Percentiles rank a stretch among this genome's conserved stretches.
Conservation (phyloP, 768 basidiomycete species). For the Udeniomyces megalosporus region DNA sequence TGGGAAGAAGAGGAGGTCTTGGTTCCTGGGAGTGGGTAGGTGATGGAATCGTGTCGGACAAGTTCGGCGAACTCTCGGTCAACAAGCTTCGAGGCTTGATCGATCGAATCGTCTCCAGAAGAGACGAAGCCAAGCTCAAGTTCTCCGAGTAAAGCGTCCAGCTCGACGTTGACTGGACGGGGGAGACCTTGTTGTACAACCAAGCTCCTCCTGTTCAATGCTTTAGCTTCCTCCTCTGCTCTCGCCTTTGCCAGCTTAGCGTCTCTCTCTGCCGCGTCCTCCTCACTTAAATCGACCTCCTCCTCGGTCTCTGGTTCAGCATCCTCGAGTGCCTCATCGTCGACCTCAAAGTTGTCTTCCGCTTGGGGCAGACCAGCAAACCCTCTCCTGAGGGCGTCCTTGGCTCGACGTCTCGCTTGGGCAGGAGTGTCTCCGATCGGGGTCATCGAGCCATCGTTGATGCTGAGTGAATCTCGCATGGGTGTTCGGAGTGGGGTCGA, state of each 20-base stretch:
- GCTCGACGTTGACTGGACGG: constrained; percentile 67
- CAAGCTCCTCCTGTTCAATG: constrained; percentile 64
- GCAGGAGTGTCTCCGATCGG: constrained; percentile 50
- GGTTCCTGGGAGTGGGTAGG: constrained; percentile 77
- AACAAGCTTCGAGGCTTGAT: constrained; percentile 46
- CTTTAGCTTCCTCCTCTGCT: constrained; percentile 63
- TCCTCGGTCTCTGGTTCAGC: constrained; percentile 37
- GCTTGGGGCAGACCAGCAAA: constrained; percentile 77
- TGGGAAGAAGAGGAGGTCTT: constrained; percentile 34
- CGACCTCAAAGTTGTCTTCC: constrained; percentile 91
- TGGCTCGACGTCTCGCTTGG: constrained; percentile 46
- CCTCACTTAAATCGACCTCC: constrained; percentile 38
- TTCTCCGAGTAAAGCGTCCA: constrained; percentile 44
- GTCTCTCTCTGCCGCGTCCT: constrained; percentile 89
- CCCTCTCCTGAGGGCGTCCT: constrained; percentile 59
- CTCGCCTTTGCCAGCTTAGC: constrained; percentile 45
- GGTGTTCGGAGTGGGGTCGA: constrained; percentile 88
- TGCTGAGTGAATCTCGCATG: constrained; percentile 72
- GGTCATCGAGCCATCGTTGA: constrained; percentile 56
- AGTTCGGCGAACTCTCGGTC: constrained; percentile 61
- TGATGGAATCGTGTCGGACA: constrained; percentile 72
- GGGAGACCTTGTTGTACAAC: constrained; percentile 70
- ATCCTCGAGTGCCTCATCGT: constrained; percentile 79
- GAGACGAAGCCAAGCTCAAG: constrained; percentile 32
- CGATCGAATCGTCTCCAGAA: constrained; percentile 28